Percentiles rank a stretch among this genome's conserved stretches.
These are phyloP conservation scores for Starmerella bacillaris DNA, from an alignment of 805 yeast species.

Conservation along the genomic window DNA sequence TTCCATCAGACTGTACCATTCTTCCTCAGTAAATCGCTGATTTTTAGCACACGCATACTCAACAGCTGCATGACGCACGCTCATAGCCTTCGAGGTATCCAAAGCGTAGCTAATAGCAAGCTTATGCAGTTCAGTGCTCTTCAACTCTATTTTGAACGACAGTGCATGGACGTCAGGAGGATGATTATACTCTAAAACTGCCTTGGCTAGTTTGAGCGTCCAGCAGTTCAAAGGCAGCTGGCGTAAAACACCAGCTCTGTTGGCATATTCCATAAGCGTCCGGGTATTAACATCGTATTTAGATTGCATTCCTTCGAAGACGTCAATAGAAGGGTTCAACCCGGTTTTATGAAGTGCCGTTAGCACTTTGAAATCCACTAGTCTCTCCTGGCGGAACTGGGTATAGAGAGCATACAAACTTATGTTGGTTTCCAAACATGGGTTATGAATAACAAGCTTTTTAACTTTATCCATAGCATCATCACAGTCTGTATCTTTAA, in stretches of 20 bases:
- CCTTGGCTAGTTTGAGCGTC: slow-evolving; percentile 4
- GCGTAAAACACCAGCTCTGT: slow-evolving; percentile 5
- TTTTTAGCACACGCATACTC: slow-evolving; percentile 1
- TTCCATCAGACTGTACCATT: background rate
- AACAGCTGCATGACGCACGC: slow-evolving; percentile 12
- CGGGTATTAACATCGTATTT: background rate
- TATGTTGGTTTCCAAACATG: slow-evolving; percentile 11
- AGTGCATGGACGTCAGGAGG: slow-evolving; percentile 5
- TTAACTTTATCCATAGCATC: background rate
- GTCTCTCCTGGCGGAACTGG: slow-evolving; percentile 1
- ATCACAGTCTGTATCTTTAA: background rate
- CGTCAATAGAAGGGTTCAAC: slow-evolving; percentile 11
- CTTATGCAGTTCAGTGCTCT: background rate
- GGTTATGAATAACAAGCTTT: slow-evolving; percentile 1
- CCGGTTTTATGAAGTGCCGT: slow-evolving; percentile 1
- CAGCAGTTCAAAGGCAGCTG: slow-evolving; percentile 4
- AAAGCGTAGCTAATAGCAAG: background rate
- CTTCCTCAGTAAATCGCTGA: background rate
- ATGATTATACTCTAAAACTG: background rate
- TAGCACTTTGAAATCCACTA: slow-evolving; percentile 3
- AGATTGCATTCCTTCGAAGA: slow-evolving; percentile 12
- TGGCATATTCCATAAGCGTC: background rate
- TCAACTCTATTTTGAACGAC: slow-evolving; percentile 1
- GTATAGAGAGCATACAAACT: slow-evolving; percentile 7
- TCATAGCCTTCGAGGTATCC: background rate